Evolutionary conservation across 169 alveolate species (phyloP), one percentile per base, ranked within the genome.

Genomic region (Cryptosporidium felis): DNA sequence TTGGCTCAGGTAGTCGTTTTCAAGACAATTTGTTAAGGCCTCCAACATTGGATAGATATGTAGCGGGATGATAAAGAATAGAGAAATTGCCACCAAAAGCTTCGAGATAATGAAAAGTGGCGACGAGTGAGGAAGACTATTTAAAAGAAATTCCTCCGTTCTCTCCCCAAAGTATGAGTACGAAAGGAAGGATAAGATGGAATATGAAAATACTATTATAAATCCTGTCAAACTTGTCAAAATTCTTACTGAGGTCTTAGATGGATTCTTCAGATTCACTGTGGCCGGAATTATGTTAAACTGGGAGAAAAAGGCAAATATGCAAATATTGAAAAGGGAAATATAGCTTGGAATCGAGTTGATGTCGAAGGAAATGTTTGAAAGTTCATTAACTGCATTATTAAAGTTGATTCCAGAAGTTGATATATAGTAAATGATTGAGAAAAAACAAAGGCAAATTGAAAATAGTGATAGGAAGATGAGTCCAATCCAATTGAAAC

Each of bases 11-110:
- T 74, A 74, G 53, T 74, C 42, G 41, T 74, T 74, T 12, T 56
- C 65, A 18, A 74, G 51, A n/a, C 30, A 38, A 21, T 74, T 74
- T 49, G 85, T 74, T 12, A 74, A 16, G 1, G 85, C 85, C 10
- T 74, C 85, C 30, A 74, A 18, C 85, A 74, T 74, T 3, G 85
- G 85, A 53, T 74, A 74, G 8, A 74, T 74, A 38, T 74, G 85
- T 12, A 74, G 53, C 18, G 85, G 85, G 16, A 74, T 34, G 10
- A 74, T 34, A 36, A 74, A 58, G 46, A 74, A 74, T 41, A 74
- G 28, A 2, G 85, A 74, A 1, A 74, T 36, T 5, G 23, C 56
- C n/a, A 74, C 53, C 8, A 74, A 36, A 2, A 49, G 5, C 41
- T 42, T 74, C 5, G 60, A 42, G 12, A 74, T 18, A 51, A 56